Percentiles rank a stretch among this genome's conserved stretches.
Conservation (phyloP, 2,329 filamentous ascomycete species). For the Pseudopyricularia cyperi region DNA sequence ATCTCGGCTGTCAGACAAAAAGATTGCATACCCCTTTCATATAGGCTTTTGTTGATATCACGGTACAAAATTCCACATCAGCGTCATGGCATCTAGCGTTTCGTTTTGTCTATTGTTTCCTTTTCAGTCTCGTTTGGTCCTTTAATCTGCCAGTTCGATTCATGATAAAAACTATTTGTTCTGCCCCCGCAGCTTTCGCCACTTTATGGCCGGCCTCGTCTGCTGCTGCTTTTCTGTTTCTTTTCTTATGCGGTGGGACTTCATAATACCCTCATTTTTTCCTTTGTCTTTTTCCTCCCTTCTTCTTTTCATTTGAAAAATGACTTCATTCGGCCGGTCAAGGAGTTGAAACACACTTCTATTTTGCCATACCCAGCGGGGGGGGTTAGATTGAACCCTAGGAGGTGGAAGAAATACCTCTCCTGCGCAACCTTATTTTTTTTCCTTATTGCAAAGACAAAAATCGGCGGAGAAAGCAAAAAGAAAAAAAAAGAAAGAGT, state of each 20-base stretch:
- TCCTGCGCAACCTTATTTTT: neutral
- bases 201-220: neutral
- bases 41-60: slow-evolving; percentile 17
- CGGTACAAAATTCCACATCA: slow-evolving; percentile 13
- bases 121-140: slow-evolving; percentile 11
- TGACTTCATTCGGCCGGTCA: neutral
- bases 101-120: slow-evolving; percentile 20
- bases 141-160: neutral
- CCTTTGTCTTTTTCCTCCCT: neutral
- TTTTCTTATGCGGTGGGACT: neutral
- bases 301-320: neutral
- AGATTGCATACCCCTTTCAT: slow-evolving; percentile 31
- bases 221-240: slow-evolving; percentile 3
- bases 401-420: neutral
- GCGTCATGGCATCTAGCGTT: slow-evolving; percentile 34
- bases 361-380: neutral
- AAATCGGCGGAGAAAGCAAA: neutral
- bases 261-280: neutral
- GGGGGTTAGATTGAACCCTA: neutral
- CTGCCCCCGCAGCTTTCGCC: slow-evolving; percentile 6
- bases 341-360: neutral
- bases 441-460: neutral
- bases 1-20: slow-evolving; percentile 17
- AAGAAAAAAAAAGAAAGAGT: slow-evolving; percentile 4
- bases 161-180: slow-evolving; percentile 3